These are phyloP conservation scores for Vitis hybrid DNA, from an alignment of 177 flowering plant genomes.

Conservation along the genomic window DNA sequence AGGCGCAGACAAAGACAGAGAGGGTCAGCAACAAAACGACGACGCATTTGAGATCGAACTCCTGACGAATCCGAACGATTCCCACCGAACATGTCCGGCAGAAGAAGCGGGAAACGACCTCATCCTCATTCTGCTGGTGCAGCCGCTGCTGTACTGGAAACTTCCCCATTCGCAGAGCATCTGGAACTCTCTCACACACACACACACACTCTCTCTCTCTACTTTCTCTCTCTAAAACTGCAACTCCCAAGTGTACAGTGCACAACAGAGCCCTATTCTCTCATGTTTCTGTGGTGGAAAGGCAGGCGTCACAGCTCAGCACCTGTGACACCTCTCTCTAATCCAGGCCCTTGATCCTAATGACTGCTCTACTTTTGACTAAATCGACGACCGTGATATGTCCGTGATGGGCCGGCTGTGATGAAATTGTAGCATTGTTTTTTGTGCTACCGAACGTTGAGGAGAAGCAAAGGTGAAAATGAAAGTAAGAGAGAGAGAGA, in stretches of 20 bases:
- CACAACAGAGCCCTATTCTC: too few species aligned
- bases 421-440: background rate
- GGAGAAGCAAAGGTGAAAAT: constrained; percentile 45
- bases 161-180: constrained; percentile 69
- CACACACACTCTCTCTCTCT: constrained; percentile 13
- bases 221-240: constrained; percentile 3
- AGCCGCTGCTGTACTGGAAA: constrained; percentile 20
- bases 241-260: too few species aligned
- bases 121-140: constrained; percentile 9
- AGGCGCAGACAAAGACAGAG: constrained; percentile 41
- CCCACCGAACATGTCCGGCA: constrained; percentile 34
- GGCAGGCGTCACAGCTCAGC: too few species aligned
- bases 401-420: background rate
- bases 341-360: too few species aligned
- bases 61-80: constrained; percentile 15
- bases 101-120: constrained; percentile 16
- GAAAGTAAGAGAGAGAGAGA: background rate
- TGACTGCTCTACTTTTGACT: too few species aligned
- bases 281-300: too few species aligned
- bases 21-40: constrained; percentile 48
- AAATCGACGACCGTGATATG: too few species aligned
- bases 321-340: background rate
- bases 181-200: constrained; percentile 27
- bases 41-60: constrained; percentile 46
- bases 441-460: constrained; percentile 37